Evolutionary conservation across 192 early-diverging fungal species (phyloP), one percentile per base, ranked within the genome.

Genomic region (Coemansia sp.): DNA sequence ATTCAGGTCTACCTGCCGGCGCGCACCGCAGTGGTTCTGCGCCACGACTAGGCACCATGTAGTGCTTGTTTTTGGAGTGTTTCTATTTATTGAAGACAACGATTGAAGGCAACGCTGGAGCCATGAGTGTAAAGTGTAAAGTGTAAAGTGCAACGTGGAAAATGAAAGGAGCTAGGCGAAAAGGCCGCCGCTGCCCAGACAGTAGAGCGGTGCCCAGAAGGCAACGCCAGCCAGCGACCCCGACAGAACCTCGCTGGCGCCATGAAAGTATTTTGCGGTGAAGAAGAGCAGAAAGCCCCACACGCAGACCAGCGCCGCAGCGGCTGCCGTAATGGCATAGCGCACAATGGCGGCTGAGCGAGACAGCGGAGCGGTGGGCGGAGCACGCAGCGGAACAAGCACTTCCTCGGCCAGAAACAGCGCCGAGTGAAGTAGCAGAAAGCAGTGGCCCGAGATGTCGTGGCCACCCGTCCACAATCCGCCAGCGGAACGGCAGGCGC

Each of bases 391-490:
- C 63, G 78, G 78, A 36, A 18, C 63, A 13, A 81, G 64, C 11
- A 90, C 68, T 63, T 93, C 92, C 63, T 92, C 90, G 80, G 77
- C 80, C 49, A 93, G 70, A 66, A 92, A 87, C 51, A 94, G 77
- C 19, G 82, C 90, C 57, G 91, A 84, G 76, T 94, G 92, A 4
- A 89, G 84, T 65, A 94, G 72, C 71, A 94, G 71, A 55, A 97
- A 88, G 71, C 92, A 93, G 77, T 97, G 95, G 26, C 95, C 95
- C 0, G 90, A 92, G 19, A 95, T 77, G 85, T 97, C 95, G 68
- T 94, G 87, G 6, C 94, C 95, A 58, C 88, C 89, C 12, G 58
- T 41, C 93, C 93, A 95, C 13, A 63, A 26, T 15, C 93, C 94
- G 11, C 91, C 90, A 12, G 78, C 73, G 9, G 61, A 18, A 16